Base-by-base conservation (phyloP, 192 early-diverging fungal genomes). In the Podila clonocystis region DNA sequence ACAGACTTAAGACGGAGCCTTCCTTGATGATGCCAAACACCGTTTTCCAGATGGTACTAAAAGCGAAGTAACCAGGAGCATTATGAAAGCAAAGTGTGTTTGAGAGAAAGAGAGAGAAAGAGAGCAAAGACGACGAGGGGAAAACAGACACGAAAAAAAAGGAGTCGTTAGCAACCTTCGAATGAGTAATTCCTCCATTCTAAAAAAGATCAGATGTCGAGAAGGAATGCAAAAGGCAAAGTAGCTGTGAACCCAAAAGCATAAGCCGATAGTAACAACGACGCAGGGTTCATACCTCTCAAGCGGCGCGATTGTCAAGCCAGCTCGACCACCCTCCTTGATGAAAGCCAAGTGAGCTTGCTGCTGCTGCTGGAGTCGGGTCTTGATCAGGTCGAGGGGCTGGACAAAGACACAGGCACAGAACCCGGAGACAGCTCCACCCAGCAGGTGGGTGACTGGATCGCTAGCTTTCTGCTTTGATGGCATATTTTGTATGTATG, bases 341-440 rank as follows among this genome's bases (percentile, higher is more conserved):
- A 89, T 62, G 68, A 89, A 87, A 5, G 85, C 84, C n/a, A 86
- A 72, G 67, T 88, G 86, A 49, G 85, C 83, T 66, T 90, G 87
- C 59, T 82, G 74, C 70, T 89, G 85, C 68, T 94, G 93, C 65
- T 95, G 94, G 22, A 95, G 70, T 0, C 94, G 89, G 0, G 94
- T 95, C 69, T 95, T 95, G 66, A 95, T 74, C 48, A 98, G 84
- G 78, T 98, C 97, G 28, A 98, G 90, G 0, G 97, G 97, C 78
- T 98, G 97, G 34, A 98, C 86, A 41, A 91, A 65, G 22, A 94
- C 77, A 52, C 96, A 96, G 17, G 94, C 90, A 9, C 89, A 83
- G 50, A 96, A 72, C 13, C 95, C 95, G 4, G 93, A 94, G 15
- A 94, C 33, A 0, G 91, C 95, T 1, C 97, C 97, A 0, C 90